Percentiles rank a stretch among this genome's conserved stretches.
Evolutionary conservation across 345 rosid genomes (phyloP).

Genomic region (Citrus reticulata): DNA sequence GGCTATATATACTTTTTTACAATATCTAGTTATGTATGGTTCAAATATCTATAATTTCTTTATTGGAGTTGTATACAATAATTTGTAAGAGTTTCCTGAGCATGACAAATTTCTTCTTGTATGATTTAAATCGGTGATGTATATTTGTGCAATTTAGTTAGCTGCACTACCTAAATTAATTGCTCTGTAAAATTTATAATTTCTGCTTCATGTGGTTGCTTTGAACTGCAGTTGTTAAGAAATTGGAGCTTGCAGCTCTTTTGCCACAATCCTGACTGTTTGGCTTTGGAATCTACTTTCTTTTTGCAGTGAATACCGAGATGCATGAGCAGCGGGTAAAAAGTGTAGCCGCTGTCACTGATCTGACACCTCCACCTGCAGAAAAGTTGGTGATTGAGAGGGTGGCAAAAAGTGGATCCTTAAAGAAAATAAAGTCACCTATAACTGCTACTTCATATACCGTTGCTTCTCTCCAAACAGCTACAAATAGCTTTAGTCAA

Average conservation of each 20-base stretch:
- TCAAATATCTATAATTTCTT: neutral
- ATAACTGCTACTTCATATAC: constrained; percentile 74
- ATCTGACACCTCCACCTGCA: constrained; percentile 67
- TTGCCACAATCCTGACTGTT: neutral
- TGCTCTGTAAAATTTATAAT: neutral
- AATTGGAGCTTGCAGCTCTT: constrained; percentile 11
- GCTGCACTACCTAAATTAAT: neutral
- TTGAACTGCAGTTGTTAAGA: neutral
- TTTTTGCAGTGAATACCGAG: constrained; percentile 38
- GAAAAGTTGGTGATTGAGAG: constrained; percentile 65
- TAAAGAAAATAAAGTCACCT: constrained; percentile 68
- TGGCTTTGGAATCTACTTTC: neutral
- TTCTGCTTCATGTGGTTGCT: constrained; percentile 1
- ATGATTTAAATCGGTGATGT: neutral
- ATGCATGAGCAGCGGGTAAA: constrained; percentile 67
- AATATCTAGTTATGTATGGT: neutral
- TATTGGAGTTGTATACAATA: neutral
- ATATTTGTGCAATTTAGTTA: neutral
- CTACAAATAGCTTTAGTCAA: constrained; percentile 93
- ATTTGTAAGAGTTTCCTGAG: neutral
- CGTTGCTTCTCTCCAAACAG: constrained; percentile 82
- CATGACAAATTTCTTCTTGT: neutral
- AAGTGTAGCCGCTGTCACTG: constrained; percentile 62
- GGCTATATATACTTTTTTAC: neutral
- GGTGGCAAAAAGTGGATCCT: constrained; percentile 63